Evolutionary conservation across 1,284 basidiomycete species (phyloP).

Genomic region (Ganoderma sinense): DNA sequence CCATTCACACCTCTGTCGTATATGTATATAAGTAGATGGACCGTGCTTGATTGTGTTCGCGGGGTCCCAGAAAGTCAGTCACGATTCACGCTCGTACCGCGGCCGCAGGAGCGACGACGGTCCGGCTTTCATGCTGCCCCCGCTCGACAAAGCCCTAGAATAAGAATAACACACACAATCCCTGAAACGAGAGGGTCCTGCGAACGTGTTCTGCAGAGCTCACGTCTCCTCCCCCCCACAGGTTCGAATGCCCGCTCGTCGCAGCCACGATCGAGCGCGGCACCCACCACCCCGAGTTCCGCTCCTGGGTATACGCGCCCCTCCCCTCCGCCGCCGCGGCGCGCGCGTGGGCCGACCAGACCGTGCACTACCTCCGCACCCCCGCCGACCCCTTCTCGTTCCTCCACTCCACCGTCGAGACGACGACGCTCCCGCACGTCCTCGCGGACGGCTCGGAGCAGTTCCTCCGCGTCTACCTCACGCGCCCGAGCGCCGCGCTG

Average conservation of each 20-base stretch:
- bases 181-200: no score
- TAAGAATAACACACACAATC: no score
- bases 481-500: background rate
- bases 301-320: conserved; percentile 2
- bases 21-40: no score
- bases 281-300: background rate
- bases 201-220: no score
- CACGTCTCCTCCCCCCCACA: background rate
- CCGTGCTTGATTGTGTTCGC: no score
- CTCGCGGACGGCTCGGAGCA: conserved; percentile 1
- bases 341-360: background rate
- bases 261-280: background rate
- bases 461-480: background rate
- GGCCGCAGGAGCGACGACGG: no score
- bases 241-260: background rate
- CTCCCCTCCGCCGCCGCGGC: background rate
- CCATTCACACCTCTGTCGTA: no score
- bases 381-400: background rate
- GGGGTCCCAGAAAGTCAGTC: no score
- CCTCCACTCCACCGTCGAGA: background rate
- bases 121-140: no score
- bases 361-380: background rate
- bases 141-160: no score
- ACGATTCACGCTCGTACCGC: no score
- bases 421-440: background rate